Conservation (phyloP, 371 early-diverging fungal species). For the Apophysomyces elegans region DNA sequence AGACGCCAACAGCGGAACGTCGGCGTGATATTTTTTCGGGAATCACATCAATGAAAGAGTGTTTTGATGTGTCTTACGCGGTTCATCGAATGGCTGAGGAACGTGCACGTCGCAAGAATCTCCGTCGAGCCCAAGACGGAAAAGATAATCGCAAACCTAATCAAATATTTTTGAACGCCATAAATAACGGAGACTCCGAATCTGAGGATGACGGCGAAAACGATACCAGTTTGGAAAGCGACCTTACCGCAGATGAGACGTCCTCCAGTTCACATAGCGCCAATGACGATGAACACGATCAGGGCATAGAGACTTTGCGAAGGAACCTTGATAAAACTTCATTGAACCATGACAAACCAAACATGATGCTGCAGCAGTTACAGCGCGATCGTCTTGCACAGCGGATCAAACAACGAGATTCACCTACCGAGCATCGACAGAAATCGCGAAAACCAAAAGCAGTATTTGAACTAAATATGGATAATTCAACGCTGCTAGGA, state of each 20-base stretch:
- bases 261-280: constrained; percentile 16
- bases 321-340: constrained; percentile 6
- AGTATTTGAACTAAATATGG: constrained; percentile 57
- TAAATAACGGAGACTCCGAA: constrained; percentile 1
- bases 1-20: constrained; percentile 22
- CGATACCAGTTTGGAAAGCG: constrained; percentile 12
- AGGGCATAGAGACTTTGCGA: constrained; percentile 4
- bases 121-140: background rate
- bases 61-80: constrained; percentile 67
- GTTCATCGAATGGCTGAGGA: constrained; percentile 69
- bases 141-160: background rate
- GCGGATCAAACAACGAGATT: constrained; percentile 10
- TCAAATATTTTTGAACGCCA: constrained; percentile 1
- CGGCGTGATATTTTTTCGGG: constrained; percentile 51
- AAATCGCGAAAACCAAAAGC: constrained; percentile 17
- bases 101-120: constrained; percentile 40
- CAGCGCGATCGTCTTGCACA: constrained; percentile 14
- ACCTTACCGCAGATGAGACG: constrained; percentile 26
- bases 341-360: constrained; percentile 1
- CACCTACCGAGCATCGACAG: background rate
- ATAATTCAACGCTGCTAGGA: constrained; percentile 60
- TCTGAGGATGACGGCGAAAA: constrained; percentile 20
- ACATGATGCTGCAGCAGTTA: constrained; percentile 8
- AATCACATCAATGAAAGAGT: constrained; percentile 60
- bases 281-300: constrained; percentile 5